These are phyloP conservation scores for Friedmanniomyces endolithicus DNA, from an alignment of 495 filamentous ascomycete species.

Conservation along the genomic window DNA sequence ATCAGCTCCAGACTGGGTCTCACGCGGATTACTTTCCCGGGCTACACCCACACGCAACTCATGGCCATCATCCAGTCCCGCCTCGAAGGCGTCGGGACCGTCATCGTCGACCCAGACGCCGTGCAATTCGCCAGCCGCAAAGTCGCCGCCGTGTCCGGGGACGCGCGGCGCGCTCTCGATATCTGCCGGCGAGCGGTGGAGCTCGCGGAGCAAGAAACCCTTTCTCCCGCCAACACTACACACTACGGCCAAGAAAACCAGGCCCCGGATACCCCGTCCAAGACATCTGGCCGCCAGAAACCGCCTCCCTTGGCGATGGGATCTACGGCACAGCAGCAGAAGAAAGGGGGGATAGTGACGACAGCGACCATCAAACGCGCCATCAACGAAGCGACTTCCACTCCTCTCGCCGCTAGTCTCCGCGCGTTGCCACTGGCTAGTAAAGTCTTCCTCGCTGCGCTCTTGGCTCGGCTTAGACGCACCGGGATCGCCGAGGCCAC, in stretches of 20 bases:
- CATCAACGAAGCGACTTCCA: constrained; percentile 88
- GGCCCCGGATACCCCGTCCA: constrained; percentile 33
- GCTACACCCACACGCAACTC: constrained; percentile 94
- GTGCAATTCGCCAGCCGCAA: constrained; percentile 94
- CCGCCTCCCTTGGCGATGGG: background rate
- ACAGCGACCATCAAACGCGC: constrained; percentile 87
- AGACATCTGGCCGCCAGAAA: constrained; percentile 26
- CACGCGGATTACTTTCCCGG: constrained; percentile 80
- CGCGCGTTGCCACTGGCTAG: constrained; percentile 65
- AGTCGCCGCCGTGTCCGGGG: constrained; percentile 90
- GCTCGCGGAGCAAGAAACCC: constrained; percentile 64
- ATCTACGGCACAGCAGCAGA: background rate
- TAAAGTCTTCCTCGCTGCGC: constrained; percentile 73
- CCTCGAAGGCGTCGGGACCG: constrained; percentile 72
- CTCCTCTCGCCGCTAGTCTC: constrained; percentile 78
- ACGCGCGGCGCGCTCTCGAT: constrained; percentile 83
- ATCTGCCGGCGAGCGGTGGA: constrained; percentile 95
- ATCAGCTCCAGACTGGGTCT: constrained; percentile 77
- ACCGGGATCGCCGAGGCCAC: constrained; percentile 79
- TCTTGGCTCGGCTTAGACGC: constrained; percentile 63
- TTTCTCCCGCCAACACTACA: constrained; percentile 15
- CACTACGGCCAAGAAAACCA: constrained; percentile 28
- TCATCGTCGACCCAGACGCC: constrained; percentile 87
- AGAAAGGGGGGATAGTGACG: constrained; percentile 44
- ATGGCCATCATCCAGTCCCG: constrained; percentile 93